These are phyloP conservation scores for Trichoderma gamsii DNA, from an alignment of 495 filamentous ascomycete species.

Conservation along the genomic window DNA sequence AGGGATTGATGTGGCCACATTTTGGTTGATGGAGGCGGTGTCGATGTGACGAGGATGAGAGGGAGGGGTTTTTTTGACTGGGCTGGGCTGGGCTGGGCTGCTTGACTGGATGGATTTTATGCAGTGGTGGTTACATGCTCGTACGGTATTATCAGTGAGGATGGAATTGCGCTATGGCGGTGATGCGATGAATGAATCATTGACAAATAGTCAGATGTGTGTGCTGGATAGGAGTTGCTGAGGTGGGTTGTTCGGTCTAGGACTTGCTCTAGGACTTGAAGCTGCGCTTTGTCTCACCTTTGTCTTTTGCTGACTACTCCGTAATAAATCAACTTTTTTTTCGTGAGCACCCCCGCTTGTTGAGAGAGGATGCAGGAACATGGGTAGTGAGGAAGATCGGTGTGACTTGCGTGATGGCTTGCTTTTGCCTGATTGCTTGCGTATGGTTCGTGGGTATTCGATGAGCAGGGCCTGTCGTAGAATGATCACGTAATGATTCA, in stretches of 20 bases:
- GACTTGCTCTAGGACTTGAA: too few relatives aligned
- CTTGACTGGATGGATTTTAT: too few relatives aligned
- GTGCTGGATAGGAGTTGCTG: not conserved
- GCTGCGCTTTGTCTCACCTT: too few relatives aligned
- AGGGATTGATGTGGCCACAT: not conserved
- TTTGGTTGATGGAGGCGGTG: not conserved
- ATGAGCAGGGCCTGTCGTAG: not conserved
- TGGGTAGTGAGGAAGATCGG: not conserved
- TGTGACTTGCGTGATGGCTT: not conserved
- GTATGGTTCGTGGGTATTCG: not conserved
- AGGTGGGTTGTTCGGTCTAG: not conserved
- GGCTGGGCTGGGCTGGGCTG: too few relatives aligned
- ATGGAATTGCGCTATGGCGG: not conserved
- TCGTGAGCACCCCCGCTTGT: not conserved
- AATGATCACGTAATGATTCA: too few relatives aligned
- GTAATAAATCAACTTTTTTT: too few relatives aligned
- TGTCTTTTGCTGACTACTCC: too few relatives aligned
- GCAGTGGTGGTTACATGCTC: too few relatives aligned
- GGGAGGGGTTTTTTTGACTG: too few relatives aligned
- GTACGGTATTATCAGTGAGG: not conserved
- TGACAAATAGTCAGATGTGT: not conserved
- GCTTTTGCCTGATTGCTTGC: not conserved
- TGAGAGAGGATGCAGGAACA: not conserved
- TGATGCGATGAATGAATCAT: not conserved
- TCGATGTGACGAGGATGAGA: not conserved